These are phyloP conservation scores for Nitzschia putrida DNA, from an alignment of 108 stramenopile genomes.

Conservation along the genomic window DNA sequence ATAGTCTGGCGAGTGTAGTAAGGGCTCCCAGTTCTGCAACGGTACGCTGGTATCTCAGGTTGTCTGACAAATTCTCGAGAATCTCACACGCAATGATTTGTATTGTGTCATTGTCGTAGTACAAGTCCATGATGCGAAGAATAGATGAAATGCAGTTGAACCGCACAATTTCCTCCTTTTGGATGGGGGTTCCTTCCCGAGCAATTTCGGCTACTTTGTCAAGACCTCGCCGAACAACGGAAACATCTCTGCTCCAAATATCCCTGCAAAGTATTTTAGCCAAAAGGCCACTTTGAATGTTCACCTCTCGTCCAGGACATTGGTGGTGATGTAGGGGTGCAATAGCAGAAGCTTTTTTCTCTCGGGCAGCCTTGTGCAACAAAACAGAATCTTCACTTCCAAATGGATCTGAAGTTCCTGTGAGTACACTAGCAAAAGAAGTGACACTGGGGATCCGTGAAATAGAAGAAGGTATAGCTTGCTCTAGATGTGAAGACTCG, in stretches of 20 bases:
- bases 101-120: background rate
- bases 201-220: background rate
- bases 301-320: too few species aligned
- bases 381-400: too few species aligned
- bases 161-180: background rate
- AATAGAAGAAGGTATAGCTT: too few species aligned
- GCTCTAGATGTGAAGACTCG: too few species aligned
- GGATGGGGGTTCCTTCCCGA: background rate
- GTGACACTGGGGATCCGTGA: too few species aligned
- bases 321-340: too few species aligned
- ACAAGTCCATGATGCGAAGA: background rate
- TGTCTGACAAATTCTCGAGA: background rate
- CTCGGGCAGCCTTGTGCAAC: too few species aligned
- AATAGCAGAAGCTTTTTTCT: too few species aligned
- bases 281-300: background rate
- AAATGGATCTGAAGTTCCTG: too few species aligned
- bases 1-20: background rate
- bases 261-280: background rate
- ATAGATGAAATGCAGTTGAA: background rate
- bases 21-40: background rate
- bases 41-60: background rate
- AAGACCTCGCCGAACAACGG: background rate
- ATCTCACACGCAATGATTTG: background rate
- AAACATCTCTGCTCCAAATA: background rate
- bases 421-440: too few species aligned